Evolutionary conservation across 495 filamentous ascomycete genomes (phyloP), one percentile per base, ranked within the genome.

Genomic region (Oidiodendron maius): DNA sequence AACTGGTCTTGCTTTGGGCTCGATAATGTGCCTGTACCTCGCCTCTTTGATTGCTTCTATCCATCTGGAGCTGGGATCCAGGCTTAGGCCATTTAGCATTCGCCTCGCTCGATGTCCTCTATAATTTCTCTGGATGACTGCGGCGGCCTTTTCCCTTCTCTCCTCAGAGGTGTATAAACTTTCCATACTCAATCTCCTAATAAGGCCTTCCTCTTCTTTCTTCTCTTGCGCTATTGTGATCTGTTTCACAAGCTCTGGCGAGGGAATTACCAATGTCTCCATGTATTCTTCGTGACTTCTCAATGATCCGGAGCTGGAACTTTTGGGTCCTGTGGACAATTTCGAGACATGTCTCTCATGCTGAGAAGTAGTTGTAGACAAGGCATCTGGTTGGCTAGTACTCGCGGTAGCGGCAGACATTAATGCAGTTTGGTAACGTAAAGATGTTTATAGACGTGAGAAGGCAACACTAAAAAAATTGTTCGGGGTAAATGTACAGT

Each of bases 41-140:
- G 77, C 82, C 61, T 86, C 81, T 55, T 76, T 74, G 16, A 87
- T 62, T 9, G 78, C 79, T 66, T 85, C 82, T 0, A 76, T 61
- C 85, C 86, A 89, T 51, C 87, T 66, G 12, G 80, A 81, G 3
- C 73, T 74, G 8, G 87, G 74, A 61, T 87, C 76, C 13, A 91
- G 55, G 9, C 71, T 74, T 44, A 83, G 48, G 3, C 59, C 59
- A 4, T 22, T 34, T 23, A 61, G 20, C 39, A 58, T 57, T 18
- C 59, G 21, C 35, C 59, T 21, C 18, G 56, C 55, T 24, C 59
- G 20, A 37, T 61, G 53, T 13, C 59, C 59, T 16, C 59, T 39
- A 41, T 61, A 61, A 40, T 50, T 58, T 30, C 59, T 50, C 39
- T 61, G 59, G 8, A 61, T 61, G 10, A 58, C 36, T 12, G 32